phyloP scores from a whole-genome alignment of 2,329 filamentous ascomycete genomes.

The Aspergillus tanneri region DNA sequence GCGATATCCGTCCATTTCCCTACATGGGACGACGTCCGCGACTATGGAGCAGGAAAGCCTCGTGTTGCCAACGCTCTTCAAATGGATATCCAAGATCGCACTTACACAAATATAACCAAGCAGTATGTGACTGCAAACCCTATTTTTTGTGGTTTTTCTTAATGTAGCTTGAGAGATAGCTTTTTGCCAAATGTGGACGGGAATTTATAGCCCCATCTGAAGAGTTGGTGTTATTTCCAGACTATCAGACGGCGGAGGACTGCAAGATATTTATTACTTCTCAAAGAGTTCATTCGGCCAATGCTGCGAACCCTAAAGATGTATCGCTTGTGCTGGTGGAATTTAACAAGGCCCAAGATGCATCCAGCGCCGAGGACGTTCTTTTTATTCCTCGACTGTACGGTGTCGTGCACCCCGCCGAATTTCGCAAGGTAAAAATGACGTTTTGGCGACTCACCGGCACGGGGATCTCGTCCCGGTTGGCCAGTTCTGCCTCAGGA shows the following conservation, averaged over 20 bases:
- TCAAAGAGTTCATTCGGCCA: too few relatives aligned
- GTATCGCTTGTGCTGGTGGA: too few relatives aligned
- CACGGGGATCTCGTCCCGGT: background rate
- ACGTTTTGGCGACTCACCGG: conserved; percentile 2
- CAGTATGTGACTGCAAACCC: background rate
- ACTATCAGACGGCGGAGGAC: too few relatives aligned
- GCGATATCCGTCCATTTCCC: background rate
- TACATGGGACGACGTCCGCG: background rate
- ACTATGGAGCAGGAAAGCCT: background rate
- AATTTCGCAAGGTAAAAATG: background rate
- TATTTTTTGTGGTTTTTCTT: too few relatives aligned
- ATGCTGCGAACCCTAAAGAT: too few relatives aligned
- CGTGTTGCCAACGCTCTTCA: background rate
- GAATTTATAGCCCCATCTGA: too few relatives aligned
- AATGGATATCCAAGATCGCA: background rate
- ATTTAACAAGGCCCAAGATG: too few relatives aligned
- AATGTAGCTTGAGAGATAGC: background rate
- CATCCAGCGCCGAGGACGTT: too few relatives aligned
- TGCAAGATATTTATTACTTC: too few relatives aligned
- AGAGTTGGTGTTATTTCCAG: too few relatives aligned
- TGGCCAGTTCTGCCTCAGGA: background rate
- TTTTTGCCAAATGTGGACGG: background rate
- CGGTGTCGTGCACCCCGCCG: too few relatives aligned
- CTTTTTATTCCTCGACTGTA: too few relatives aligned
- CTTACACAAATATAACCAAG: background rate